Evolutionary conservation across 805 yeast genomes (phyloP).

Genomic region (Pichia nanzhaoensis): DNA sequence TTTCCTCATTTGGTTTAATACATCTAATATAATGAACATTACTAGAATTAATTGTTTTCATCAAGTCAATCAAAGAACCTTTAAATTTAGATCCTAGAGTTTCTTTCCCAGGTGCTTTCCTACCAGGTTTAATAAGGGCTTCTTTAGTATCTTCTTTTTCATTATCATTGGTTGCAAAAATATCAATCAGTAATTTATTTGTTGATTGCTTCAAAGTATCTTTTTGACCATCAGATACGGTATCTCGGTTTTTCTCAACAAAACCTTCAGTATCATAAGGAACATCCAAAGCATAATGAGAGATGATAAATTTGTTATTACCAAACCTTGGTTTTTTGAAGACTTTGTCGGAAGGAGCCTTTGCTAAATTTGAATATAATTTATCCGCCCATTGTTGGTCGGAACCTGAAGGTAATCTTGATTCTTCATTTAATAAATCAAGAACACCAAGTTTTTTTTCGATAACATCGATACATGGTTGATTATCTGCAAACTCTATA

Average conservation of each 20-base stretch:
- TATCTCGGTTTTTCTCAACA: slow-evolving; percentile 94
- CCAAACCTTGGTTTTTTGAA: slow-evolving; percentile 95
- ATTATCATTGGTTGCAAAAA: slow-evolving; percentile 59
- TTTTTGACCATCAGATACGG: slow-evolving; percentile 92
- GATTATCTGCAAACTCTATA: slow-evolving; percentile 92
- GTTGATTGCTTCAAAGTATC: slow-evolving; percentile 70
- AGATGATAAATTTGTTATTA: slow-evolving; percentile 78
- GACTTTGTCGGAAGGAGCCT: slow-evolving; percentile 65
- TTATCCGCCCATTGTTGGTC: slow-evolving; percentile 91
- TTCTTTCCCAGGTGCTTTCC: slow-evolving; percentile 59
- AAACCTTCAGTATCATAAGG: slow-evolving; percentile 89
- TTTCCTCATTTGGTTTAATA: slow-evolving; percentile 92
- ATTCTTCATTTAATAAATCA: slow-evolving; percentile 88
- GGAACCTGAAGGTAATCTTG: slow-evolving; percentile 87
- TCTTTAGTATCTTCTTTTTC: slow-evolving; percentile 36
- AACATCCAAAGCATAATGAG: slow-evolving; percentile 94
- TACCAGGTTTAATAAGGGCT: slow-evolving; percentile 30
- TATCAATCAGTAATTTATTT: slow-evolving; percentile 57
- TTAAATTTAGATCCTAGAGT: slow-evolving; percentile 94
- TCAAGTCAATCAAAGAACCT: slow-evolving; percentile 82
- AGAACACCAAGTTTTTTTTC: slow-evolving; percentile 85
- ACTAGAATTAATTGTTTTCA: slow-evolving; percentile 89
- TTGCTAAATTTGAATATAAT: slow-evolving; percentile 77
- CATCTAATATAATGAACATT: slow-evolving; percentile 96
- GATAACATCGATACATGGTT: slow-evolving; percentile 90